phyloP scores from a whole-genome alignment of 73 alveolate species.

The Breviolum minutum region DNA sequence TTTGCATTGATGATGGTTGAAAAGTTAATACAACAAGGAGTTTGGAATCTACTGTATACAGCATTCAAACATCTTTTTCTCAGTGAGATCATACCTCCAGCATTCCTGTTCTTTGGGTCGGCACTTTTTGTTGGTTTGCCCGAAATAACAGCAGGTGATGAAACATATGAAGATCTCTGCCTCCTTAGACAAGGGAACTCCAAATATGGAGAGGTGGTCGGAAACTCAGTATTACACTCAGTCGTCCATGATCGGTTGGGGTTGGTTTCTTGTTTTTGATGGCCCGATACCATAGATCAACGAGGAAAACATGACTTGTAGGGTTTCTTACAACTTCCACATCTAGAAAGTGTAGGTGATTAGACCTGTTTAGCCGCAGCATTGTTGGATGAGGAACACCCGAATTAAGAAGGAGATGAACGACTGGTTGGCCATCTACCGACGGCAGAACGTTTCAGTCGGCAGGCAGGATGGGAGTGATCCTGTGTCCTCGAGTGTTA shows the following conservation, averaged over 20 bases:
- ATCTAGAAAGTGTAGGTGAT: not conserved
- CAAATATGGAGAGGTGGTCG: conserved; percentile 88
- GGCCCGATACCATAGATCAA: not conserved
- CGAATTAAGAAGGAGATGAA: conserved; percentile 94
- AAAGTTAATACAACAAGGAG: not conserved
- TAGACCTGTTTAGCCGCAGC: not conserved
- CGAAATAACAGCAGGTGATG: conserved; percentile 15
- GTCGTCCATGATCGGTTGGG: too few relatives aligned
- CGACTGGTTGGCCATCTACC: conserved; percentile 94
- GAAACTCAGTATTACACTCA: not conserved
- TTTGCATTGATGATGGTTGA: too few relatives aligned
- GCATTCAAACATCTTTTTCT: not conserved
- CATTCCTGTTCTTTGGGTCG: too few relatives aligned
- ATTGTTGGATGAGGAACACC: not conserved
- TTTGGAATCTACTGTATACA: not conserved
- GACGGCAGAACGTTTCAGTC: conserved; percentile 82
- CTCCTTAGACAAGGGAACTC: conserved; percentile 90
- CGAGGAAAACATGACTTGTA: not conserved
- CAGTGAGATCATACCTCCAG: not conserved
- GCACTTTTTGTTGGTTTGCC: too few relatives aligned
- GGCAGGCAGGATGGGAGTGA: conserved; percentile 19
- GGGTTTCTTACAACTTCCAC: not conserved
- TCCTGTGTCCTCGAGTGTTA: not conserved
- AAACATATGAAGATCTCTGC: conserved; percentile 90
- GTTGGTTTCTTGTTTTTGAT: not conserved